Base-by-base conservation (phyloP, 2,329 filamentous ascomycete genomes). In the Zopfia rhizophila region DNA sequence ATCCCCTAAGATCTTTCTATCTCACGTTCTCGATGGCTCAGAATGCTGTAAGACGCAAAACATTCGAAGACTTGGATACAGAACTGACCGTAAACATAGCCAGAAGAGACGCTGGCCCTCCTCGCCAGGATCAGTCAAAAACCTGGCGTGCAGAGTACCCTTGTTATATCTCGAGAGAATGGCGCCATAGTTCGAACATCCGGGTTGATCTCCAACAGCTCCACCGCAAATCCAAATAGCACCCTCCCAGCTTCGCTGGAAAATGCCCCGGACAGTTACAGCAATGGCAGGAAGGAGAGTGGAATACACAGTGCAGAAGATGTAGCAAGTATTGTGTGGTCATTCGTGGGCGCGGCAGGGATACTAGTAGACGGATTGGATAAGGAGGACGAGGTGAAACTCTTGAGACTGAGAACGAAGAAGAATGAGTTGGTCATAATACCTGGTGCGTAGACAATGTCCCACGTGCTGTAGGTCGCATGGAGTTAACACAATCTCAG, bases 401-500 rank as follows among this genome's bases (percentile, higher is more conserved):
- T 94, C 35, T 72, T 94, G 38, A 81, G 89, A 53, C 68, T 95
- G 55, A 82, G 90, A 55, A 93, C 89, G n/a, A 91, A 86, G 76
- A 91, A 89, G 70, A 88, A 91, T 60, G 90, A 95, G 70, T 75
- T 94, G 52, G 87, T 94, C 48, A 90, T 94, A 63, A 87, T 93
- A 14, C 89, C 89, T 40, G 78, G 78, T 80, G 67, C 33, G 70
- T 46, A 21, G 4, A 17, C 30, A 10, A 7, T 22, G 5, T 14
- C 16, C 22, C 10, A 4, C 17, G n/a, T n/a, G 30, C 5, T 12
- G n/a, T 12, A 4, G 13, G 5, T 12, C 4, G 25, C 17, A 12
- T 25, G 16, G n/a, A 21, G 7, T 19, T 69, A 48, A 66, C 28
- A 1, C 28, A 51, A 16, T 25, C 12, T 18, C 46, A 69, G 90